A percentile compares a stretch with the other conserved stretches of the same genome.
These are phyloP conservation scores for Hypoxylon sp. DNA, from an alignment of 2,329 filamentous ascomycete genomes.

Conservation along the genomic window DNA sequence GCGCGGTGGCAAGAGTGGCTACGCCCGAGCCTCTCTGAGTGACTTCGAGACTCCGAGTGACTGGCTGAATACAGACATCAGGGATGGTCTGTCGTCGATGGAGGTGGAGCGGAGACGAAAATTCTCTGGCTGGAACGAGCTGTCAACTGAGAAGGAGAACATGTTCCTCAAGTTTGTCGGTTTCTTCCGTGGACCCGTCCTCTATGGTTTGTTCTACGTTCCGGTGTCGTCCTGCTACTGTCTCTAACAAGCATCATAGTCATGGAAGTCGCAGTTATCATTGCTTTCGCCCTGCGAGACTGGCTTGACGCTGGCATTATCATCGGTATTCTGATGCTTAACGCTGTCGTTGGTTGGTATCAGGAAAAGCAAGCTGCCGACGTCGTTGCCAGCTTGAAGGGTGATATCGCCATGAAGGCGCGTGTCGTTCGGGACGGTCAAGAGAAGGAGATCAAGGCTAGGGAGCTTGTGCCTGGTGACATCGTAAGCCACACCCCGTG, in stretches of 20 bases:
- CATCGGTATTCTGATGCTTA: constrained; percentile 74
- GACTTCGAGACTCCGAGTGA: constrained; percentile 65
- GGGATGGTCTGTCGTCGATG: constrained; percentile 63
- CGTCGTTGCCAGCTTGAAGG: constrained; percentile 74
- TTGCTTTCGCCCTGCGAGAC: constrained; percentile 75
- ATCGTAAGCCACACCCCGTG: constrained; percentile 58
- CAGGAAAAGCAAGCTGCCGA: constrained; percentile 80
- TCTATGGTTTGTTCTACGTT: constrained; percentile 66
- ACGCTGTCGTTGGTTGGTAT: constrained; percentile 78
- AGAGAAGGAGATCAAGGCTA: constrained; percentile 71
- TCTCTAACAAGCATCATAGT: constrained; percentile 52
- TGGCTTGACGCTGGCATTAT: constrained; percentile 80
- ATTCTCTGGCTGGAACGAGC: constrained; percentile 74
- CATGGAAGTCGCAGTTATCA: constrained; percentile 76
- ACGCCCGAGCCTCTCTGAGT: constrained; percentile 39
- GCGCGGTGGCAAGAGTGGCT: constrained; percentile 41
- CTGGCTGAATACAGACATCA: constrained; percentile 73
- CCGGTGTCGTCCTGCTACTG: not conserved
- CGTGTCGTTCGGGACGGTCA: constrained; percentile 71
- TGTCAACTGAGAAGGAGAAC: constrained; percentile 78
- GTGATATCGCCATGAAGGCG: constrained; percentile 78
- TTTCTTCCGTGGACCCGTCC: constrained; percentile 79
- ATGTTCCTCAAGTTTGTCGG: constrained; percentile 76
- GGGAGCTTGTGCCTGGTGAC: constrained; percentile 76
- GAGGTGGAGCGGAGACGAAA: constrained; percentile 72